Percentiles rank a stretch among this genome's conserved stretches.
Conservation (phyloP, 371 early-diverging fungal genomes). For the Mortierella sp. region DNA sequence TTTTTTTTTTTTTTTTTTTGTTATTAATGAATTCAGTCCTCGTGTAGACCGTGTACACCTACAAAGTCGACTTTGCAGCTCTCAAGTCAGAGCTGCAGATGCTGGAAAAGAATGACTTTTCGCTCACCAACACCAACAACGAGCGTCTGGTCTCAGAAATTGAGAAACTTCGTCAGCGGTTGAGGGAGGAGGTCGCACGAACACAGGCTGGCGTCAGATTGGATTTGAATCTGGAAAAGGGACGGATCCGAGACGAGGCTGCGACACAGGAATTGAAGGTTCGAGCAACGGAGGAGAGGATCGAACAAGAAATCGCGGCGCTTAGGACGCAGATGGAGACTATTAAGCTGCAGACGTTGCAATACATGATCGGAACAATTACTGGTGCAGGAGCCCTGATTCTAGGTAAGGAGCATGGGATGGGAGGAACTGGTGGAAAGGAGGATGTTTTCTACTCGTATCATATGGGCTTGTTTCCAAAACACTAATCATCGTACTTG, state of each 20-base stretch:
- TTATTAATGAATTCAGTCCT: neutral
- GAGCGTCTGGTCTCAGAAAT: slow-evolving; percentile 82
- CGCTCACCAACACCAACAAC: slow-evolving; percentile 85
- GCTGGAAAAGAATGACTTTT: slow-evolving; percentile 92
- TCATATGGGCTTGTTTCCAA: too few relatives aligned
- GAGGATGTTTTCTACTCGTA: too few relatives aligned
- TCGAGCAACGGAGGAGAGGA: slow-evolving; percentile 87
- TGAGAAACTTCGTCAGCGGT: slow-evolving; percentile 80
- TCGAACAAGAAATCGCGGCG: slow-evolving; percentile 89
- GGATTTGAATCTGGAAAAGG: slow-evolving; percentile 92
- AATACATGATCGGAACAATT: slow-evolving; percentile 86
- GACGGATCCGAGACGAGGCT: slow-evolving; percentile 87
- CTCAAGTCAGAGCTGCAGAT: slow-evolving; percentile 89
- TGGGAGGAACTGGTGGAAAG: neutral
- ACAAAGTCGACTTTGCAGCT: slow-evolving; percentile 92
- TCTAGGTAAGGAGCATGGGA: slow-evolving; percentile 60
- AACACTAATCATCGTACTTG: neutral
- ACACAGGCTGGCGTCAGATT: slow-evolving; percentile 90
- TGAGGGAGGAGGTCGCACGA: slow-evolving; percentile 86
- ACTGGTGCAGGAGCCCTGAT: slow-evolving; percentile 87
- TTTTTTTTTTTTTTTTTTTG: neutral
- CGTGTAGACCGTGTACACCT: slow-evolving; percentile 80
- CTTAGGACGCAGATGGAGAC: slow-evolving; percentile 92
- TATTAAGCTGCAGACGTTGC: slow-evolving; percentile 87
- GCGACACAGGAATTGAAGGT: slow-evolving; percentile 87